phyloP scores from a whole-genome alignment of 257 asterid genomes.

The Solanum chiquidenum region DNA sequence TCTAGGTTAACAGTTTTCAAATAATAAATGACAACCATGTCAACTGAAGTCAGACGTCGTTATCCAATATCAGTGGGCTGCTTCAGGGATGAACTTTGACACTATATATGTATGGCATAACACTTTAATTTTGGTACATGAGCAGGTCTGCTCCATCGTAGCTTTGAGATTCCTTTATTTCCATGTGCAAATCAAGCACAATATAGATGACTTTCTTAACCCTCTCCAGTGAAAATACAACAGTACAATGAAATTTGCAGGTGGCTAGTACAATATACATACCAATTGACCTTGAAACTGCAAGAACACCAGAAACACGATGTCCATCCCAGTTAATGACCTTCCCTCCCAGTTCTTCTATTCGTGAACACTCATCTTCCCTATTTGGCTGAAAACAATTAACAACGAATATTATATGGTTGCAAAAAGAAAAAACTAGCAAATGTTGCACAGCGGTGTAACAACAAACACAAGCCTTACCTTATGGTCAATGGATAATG shows the following conservation, averaged over 20 bases:
- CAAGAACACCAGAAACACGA: conserved; percentile 77
- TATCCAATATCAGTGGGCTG: neutral
- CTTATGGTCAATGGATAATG: conserved; percentile 70
- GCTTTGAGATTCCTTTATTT: neutral
- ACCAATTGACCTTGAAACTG: conserved; percentile 77
- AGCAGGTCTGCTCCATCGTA: neutral
- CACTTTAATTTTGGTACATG: neutral
- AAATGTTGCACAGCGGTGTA: neutral
- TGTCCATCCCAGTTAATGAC: conserved; percentile 73
- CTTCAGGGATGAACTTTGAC: neutral
- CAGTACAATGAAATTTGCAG: neutral
- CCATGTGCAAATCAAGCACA: neutral
- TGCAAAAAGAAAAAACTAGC: neutral
- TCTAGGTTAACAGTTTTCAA: neutral
- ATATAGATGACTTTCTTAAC: neutral
- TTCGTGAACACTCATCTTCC: conserved; percentile 55
- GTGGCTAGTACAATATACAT: conserved; percentile 5
- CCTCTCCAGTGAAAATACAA: neutral
- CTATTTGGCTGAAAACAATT: conserved; percentile 45
- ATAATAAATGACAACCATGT: neutral
- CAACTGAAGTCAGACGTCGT: neutral
- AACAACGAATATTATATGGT: neutral
- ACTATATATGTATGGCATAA: neutral
- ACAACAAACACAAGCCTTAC: conserved; percentile 16
- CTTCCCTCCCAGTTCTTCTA: conserved; percentile 71